A percentile compares a stretch with the other conserved stretches of the same genome.
Evolutionary conservation across 768 basidiomycete genomes (phyloP).

Genomic region (Psilocybe cubensis): DNA sequence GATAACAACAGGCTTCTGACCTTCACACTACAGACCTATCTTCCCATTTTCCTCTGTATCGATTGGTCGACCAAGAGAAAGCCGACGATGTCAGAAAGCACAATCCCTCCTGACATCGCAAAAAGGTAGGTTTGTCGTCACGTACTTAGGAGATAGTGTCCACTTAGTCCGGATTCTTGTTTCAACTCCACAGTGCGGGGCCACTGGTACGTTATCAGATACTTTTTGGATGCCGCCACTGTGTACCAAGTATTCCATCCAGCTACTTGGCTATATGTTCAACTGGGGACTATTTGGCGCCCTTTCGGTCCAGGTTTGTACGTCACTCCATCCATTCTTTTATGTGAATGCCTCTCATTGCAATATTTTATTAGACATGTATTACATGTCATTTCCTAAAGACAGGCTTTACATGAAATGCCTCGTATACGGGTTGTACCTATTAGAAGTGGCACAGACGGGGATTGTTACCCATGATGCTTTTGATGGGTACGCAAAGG

Average conservation of each 20-base stretch:
- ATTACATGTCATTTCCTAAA: slow-evolving; percentile 26
- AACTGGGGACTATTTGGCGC: slow-evolving; percentile 20
- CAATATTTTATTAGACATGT: slow-evolving; percentile 20
- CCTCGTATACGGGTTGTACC: slow-evolving; percentile 22
- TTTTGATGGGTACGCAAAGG: slow-evolving; percentile 21
- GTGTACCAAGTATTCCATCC: background rate
- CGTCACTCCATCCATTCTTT: slow-evolving; percentile 1
- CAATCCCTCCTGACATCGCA: background rate
- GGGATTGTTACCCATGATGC: slow-evolving; percentile 22
- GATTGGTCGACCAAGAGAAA: background rate
- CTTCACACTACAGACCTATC: background rate
- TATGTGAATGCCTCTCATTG: background rate
- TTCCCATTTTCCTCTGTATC: background rate
- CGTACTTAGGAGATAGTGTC: background rate
- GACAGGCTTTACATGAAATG: slow-evolving; percentile 17
- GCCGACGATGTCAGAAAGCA: background rate
- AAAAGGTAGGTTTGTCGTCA: background rate
- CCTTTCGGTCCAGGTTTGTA: slow-evolving; percentile 29
- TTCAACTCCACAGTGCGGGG: background rate
- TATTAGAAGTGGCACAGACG: slow-evolving; percentile 28
- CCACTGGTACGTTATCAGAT: background rate
- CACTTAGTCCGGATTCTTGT: background rate
- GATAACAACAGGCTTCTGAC: background rate
- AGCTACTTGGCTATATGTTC: slow-evolving; percentile 23
- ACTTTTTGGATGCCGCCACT: background rate